Evolutionary conservation across 176 grass and related monocot species (phyloP), one percentile per base, ranked within the genome.

Genomic region (Musa beccarii): DNA sequence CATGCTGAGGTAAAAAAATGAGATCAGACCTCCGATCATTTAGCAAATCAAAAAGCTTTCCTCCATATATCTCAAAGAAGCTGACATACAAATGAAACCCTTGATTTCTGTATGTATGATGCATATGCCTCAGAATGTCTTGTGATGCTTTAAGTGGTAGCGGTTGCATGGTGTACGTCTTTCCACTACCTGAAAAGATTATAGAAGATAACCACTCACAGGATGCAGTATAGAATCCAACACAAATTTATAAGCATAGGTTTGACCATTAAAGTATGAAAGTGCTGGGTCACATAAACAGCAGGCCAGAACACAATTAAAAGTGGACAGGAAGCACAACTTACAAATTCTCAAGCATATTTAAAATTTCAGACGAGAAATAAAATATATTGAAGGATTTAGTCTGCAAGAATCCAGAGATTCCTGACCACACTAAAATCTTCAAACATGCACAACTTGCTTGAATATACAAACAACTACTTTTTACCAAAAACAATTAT

Each of bases 61-160:
- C 96, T 70, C 96, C 91, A 80, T 99, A 99, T 74, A 99, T 99
- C 78, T 99, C 96, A 86, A 99, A 99, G 86, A 99, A 99, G 77
- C 96, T 99, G 75, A 99, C 77, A 64, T 84, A 95, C 73, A 99
- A 88, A 64, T 95, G 88, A 76, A 92, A 95, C 3, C 96, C 96
- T 84, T 94, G 96, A 80, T 95, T 99, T 53, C 89, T 83, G 49
- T 99, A 95, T 2, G 89, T 83, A 34, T 99, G 91, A 68, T 99
- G 78, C 96, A 99, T 99, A 54, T 89, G 80, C 84, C 96, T 94
- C 68, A 99, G 66, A 80, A 99, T 99, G 79, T 99, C 96, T 75
- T 99, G 91, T 72, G 86, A 99, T 49, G 96, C 96, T 86, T 92
- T 99, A 29, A 99, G 86, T 70, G 96, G 91, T 50, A 99, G 86